Evolutionary conservation across 129 eudicot genomes (phyloP), one percentile per base, ranked within the genome.

Genomic region (Escallonia rubra): DNA sequence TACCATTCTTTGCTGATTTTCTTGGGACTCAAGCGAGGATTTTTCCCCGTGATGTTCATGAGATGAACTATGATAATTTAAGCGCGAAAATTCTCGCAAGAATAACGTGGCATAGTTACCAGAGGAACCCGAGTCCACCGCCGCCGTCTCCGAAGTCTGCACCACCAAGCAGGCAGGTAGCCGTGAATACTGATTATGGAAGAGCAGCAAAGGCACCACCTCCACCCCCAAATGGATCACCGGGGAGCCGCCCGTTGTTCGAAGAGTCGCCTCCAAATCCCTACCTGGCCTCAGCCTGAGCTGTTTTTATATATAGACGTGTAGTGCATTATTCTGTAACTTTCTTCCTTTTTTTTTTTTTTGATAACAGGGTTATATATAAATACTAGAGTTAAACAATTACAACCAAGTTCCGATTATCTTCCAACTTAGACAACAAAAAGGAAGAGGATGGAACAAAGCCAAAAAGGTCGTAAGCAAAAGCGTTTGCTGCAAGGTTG

Each of bases 11-110:
- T 57, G 61, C 61, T 57, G 34, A 23, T 23, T 57, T 57, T 40
- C 61, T 15, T n/a, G 61, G 41, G 16, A 57, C 61, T 57, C 61
- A 16, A 57, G 61, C 42, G 16, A 57, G 61, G 16, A 57, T 10
- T 16, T 14, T 57, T 5, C 41, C 61, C 14, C 10, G 61, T 57
- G 34, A 23, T 23, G 34, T 23, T 23, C 34, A 23, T 23, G 34
- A 23, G 34, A 23, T 23, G 34, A 23, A 57, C 3, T 57, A 10
- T 46, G 57, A 52, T 52, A 52, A 10, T 16, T 52, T 4, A 52
- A 52, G 4, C n/a, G 11, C n/a, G n/a, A 52, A 52, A 13, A 1
- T 49, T 49, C 53, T 52, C 10, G 57, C 57, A 10, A 52, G 57
- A n/a, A 52, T 52, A 52, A 52, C n/a, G 2, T 10, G 10, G 34